A percentile compares a stretch with the other conserved stretches of the same genome.
phyloP scores from a whole-genome alignment of 2,329 filamentous ascomycete genomes.

The Cladophialophora immunda region DNA sequence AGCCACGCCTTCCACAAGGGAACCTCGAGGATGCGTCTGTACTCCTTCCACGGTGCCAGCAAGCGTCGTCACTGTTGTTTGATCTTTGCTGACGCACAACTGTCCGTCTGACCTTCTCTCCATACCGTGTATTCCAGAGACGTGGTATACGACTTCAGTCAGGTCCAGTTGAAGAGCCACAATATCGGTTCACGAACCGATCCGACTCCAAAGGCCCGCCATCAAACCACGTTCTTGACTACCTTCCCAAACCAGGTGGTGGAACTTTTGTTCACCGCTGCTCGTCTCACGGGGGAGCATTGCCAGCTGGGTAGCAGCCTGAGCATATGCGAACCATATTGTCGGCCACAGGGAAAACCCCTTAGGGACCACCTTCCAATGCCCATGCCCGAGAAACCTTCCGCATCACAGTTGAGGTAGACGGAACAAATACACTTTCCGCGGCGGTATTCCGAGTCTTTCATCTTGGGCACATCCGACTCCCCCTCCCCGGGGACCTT shows the following conservation, averaged over 20 bases:
- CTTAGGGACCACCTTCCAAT: not conserved
- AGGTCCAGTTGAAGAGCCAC: not conserved
- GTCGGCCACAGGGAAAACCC: not conserved
- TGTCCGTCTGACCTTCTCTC: not conserved
- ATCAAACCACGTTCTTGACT: not conserved
- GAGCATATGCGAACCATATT: not conserved
- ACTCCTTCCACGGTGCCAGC: not conserved
- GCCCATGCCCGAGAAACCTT: not conserved
- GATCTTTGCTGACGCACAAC: not conserved
- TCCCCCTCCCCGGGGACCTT: not conserved
- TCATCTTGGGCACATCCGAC: not conserved
- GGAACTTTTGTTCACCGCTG: not conserved
- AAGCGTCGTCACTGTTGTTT: not conserved
- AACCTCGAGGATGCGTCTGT: not conserved
- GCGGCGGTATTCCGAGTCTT: conserved; percentile 17
- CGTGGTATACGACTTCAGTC: not conserved
- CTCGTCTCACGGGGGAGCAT: not conserved
- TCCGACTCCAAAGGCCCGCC: not conserved
- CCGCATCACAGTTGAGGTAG: not conserved
- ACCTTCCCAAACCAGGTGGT: not conserved
- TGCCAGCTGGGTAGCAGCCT: not conserved
- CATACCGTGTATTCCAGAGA: not conserved
- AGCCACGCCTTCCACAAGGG: not conserved
- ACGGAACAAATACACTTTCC: conserved; percentile 8
- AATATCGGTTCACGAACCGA: not conserved